Evolutionary conservation across 2,329 filamentous ascomycete species (phyloP).

Genomic region (Podosphaera xanthii): DNA sequence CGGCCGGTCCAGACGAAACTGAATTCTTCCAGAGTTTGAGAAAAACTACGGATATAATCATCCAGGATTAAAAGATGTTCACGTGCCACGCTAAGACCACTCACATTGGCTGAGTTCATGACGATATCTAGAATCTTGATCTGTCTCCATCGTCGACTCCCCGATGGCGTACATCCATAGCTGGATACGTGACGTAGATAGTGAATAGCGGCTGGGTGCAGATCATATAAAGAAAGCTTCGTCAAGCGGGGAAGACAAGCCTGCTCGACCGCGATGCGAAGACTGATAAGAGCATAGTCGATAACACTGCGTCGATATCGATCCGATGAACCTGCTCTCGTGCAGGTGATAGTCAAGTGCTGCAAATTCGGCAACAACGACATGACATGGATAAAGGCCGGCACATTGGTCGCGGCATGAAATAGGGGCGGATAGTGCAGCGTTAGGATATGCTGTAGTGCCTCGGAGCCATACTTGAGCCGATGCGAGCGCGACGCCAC

Average conservation of each 20-base stretch:
- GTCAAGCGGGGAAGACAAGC: constrained; percentile 40
- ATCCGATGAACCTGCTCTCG: constrained; percentile 44
- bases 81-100: constrained; percentile 31
- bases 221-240: constrained; percentile 46
- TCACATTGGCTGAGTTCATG: constrained; percentile 47
- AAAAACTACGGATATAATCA: constrained; percentile 53
- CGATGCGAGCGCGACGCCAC: constrained; percentile 34
- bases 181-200: constrained; percentile 56
- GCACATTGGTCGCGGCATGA: constrained; percentile 71
- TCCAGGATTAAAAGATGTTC: constrained; percentile 62
- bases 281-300: constrained; percentile 71
- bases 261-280: constrained; percentile 63
- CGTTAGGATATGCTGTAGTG: constrained; percentile 59
- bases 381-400: constrained; percentile 59
- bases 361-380: constrained; percentile 43
- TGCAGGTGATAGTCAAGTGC: constrained; percentile 56
- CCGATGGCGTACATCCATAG: constrained; percentile 51
- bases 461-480: constrained; percentile 59
- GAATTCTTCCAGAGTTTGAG: constrained; percentile 41
- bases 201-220: constrained; percentile 54
- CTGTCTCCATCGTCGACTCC: constrained; percentile 51
- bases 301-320: constrained; percentile 56
- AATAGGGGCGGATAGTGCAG: constrained; percentile 77
- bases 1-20: constrained; percentile 55
- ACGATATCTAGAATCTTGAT: constrained; percentile 51